A percentile compares a stretch with the other conserved stretches of the same genome.
phyloP scores from a whole-genome alignment of 2,329 filamentous ascomycete genomes.

The Diplodia intermedia region DNA sequence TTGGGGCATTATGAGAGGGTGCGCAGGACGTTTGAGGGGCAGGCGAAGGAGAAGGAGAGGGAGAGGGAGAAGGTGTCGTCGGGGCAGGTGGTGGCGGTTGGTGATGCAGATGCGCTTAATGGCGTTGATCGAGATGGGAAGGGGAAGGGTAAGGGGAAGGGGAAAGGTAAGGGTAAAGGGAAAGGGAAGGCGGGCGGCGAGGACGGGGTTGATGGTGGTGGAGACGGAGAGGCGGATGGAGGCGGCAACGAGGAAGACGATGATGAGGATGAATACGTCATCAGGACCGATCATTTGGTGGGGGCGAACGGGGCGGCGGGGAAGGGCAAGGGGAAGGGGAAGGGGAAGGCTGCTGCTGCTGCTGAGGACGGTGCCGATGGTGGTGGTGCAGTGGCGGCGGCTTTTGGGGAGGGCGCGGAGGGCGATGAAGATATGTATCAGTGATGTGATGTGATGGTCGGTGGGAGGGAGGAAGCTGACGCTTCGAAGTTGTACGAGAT shows the following conservation, averaged over 20 bases:
- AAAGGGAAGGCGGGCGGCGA: conserved; percentile 42
- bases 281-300: conserved; percentile 50
- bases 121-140: not conserved
- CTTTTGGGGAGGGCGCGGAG: conserved; percentile 49
- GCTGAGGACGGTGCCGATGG: conserved; percentile 39
- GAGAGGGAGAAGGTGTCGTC: conserved; percentile 48
- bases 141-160: not conserved
- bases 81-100: conserved; percentile 10
- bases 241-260: not conserved
- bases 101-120: not conserved
- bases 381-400: conserved; percentile 35
- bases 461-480: no score
- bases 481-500: no score
- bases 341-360: conserved; percentile 27
- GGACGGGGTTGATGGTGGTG: conserved; percentile 20
- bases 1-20: conserved; percentile 89
- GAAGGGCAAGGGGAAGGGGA: conserved; percentile 1
- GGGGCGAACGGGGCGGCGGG: conserved; percentile 44
- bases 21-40: conserved; percentile 79
- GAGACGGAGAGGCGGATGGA: conserved; percentile 4
- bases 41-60: conserved; percentile 55
- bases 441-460: not conserved
- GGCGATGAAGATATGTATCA: conserved; percentile 54
- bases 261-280: conserved; percentile 51
- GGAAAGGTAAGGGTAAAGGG: conserved; percentile 35